phyloP scores from a whole-genome alignment of 768 basidiomycete species.

The Macrolepiota dolichaula region DNA sequence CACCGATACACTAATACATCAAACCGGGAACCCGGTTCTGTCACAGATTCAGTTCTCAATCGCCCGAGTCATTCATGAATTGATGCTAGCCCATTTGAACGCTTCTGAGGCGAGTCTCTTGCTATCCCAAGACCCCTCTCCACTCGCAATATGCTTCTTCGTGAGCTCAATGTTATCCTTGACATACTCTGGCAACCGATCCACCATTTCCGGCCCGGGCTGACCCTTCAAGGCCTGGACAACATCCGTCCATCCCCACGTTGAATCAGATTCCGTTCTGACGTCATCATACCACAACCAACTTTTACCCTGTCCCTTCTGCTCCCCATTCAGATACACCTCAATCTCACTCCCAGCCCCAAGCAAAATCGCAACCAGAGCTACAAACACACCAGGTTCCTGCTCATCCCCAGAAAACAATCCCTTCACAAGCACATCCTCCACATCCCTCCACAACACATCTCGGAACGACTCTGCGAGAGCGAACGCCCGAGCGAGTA shows the following conservation, averaged over 20 bases:
- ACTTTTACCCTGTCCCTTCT: constrained; percentile 9
- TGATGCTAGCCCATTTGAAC: constrained; percentile 10
- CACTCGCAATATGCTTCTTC: constrained; percentile 11
- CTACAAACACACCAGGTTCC: constrained; percentile 15
- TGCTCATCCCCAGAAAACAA: constrained; percentile 14
- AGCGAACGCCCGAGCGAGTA: constrained; percentile 15
- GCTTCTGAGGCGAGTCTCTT: constrained; percentile 4
- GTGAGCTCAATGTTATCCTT: constrained; percentile 11
- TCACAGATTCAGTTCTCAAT: too few relatives aligned
- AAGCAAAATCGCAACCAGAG: constrained; percentile 12
- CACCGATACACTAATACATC: not conserved
- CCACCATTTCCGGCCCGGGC: not conserved
- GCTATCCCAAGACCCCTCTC: constrained; percentile 11
- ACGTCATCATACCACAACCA: constrained; percentile 17
- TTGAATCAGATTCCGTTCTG: constrained; percentile 6
- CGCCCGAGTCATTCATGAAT: not conserved
- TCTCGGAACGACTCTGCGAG: constrained; percentile 7
- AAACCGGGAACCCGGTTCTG: not conserved
- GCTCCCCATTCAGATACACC: constrained; percentile 10
- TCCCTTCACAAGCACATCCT: constrained; percentile 15
- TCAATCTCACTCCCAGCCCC: constrained; percentile 14
- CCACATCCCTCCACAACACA: constrained; percentile 14
- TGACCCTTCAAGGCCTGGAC: constrained; percentile 8
- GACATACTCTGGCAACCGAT: constrained; percentile 11
- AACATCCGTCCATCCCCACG: constrained; percentile 16